A percentile compares a stretch with the other conserved stretches of the same genome.
Evolutionary conservation across 148 eudicot species (phyloP).

Genomic region (Spergularia bocconei): DNA sequence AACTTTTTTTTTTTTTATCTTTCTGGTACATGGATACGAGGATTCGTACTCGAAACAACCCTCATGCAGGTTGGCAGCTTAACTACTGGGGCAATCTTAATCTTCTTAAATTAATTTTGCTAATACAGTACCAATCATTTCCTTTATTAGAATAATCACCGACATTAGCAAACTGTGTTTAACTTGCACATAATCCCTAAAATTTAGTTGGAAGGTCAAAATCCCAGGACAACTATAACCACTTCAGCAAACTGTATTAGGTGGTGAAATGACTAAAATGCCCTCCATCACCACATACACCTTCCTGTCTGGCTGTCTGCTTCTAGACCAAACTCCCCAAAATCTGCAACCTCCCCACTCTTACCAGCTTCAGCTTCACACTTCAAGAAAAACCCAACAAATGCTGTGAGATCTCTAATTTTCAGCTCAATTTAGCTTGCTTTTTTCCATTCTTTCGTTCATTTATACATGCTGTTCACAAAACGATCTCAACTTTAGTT

Average conservation of each 20-base stretch:
- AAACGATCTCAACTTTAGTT: not conserved
- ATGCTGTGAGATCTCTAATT: conserved; percentile 22
- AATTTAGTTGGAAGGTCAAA: conserved; percentile 14
- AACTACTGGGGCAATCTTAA: too few relatives aligned
- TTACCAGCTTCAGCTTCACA: conserved; percentile 19
- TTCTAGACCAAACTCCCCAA: conserved; percentile 11
- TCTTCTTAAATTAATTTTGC: too few relatives aligned
- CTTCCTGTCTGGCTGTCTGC: not conserved
- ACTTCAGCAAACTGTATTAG: not conserved
- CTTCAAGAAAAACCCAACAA: not conserved
- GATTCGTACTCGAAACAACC: too few relatives aligned
- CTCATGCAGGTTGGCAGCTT: too few relatives aligned
- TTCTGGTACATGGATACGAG: too few relatives aligned
- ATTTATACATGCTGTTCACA: not conserved
- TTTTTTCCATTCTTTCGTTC: conserved; percentile 8
- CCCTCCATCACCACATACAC: not conserved
- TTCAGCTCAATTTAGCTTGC: not conserved
- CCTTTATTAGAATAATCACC: not conserved
- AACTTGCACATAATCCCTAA: not conserved
- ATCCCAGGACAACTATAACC: conserved; percentile 1
- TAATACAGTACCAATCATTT: too few relatives aligned
- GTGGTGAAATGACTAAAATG: conserved; percentile 8
- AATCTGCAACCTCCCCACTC: not conserved
- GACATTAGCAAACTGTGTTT: not conserved
- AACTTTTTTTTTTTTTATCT: too few relatives aligned